phyloP scores from a whole-genome alignment of 169 alveolate species.

The Eimeria nieschulzi region DNA sequence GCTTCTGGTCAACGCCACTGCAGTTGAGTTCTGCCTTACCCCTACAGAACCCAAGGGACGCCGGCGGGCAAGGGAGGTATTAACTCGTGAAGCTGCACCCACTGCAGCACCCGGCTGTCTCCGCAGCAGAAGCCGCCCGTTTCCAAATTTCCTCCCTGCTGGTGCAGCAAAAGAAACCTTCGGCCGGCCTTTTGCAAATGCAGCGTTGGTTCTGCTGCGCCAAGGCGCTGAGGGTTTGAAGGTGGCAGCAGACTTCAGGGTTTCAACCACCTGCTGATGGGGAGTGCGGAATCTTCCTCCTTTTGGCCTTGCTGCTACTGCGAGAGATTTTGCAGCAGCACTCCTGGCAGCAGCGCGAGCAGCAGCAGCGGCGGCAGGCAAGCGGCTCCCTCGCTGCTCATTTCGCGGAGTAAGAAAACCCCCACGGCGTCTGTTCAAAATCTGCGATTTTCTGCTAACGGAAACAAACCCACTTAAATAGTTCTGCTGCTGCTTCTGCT shows the following conservation, averaged over 20 bases:
- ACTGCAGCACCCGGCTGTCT: constrained; percentile 26
- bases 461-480: background rate
- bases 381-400: constrained; percentile 36
- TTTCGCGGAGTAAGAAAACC: background rate
- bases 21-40: constrained; percentile 1
- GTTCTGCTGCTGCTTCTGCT: constrained; percentile 4
- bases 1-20: constrained; percentile 13
- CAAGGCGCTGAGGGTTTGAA: constrained; percentile 24
- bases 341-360: constrained; percentile 18
- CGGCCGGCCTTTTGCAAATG: background rate
- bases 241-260: constrained; percentile 40
- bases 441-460: background rate
- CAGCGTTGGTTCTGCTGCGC: constrained; percentile 38
- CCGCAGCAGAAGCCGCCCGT: constrained; percentile 20
- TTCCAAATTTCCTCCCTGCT: constrained; percentile 2
- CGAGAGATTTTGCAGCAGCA: constrained; percentile 40
- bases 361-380: constrained; percentile 53
- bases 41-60: constrained; percentile 19
- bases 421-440: constrained; percentile 37
- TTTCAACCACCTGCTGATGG: constrained; percentile 45
- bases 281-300: constrained; percentile 22
- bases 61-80: constrained; percentile 52
- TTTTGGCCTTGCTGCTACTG: constrained; percentile 1
- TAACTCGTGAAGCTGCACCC: background rate
- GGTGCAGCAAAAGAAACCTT: background rate